Base-by-base conservation (phyloP, 208 protist genomes). In the Novymonas esmeraldas region DNA sequence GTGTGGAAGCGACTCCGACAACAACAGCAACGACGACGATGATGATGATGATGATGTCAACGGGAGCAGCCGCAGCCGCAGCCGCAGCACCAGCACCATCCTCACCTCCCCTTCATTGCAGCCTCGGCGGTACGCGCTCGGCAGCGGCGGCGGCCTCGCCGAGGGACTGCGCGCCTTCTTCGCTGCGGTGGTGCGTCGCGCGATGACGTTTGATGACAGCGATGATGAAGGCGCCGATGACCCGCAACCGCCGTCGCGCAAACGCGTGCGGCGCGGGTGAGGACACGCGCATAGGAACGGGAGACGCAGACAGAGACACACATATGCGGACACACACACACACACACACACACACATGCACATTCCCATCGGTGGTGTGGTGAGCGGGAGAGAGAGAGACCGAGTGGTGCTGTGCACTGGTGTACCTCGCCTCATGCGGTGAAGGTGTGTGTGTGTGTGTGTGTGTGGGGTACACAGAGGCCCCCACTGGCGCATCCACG, bases 181-280 rank as follows among this genome's bases (percentile, higher is more conserved):
- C n/a, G 46, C 54, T 16, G 77, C 76, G 9, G 77, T 89, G 50
- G 79, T 78, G 38, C 60, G 68, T 20, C 79, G 83, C 45, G 79
- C 81, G 10, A 69, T 82, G 52, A 54, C 48, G 20, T 85, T 85
- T 36, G 62, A 68, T 29, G 77, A 79, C 52, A 68, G 65, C 50
- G 75, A 79, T 38, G 70, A 77, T 33, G 74, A 80, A 16, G 69
- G 51, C 11, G 34, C 49, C 18, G 69, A 72, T 22, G 11, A 16
- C 16, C 26, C 49, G n/a, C 20, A 22, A 28, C 16, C 6, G 44
- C 66, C 26, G 28, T 42, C 29, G 41, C 31, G 52, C 36, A 82
- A 82, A 70, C 70, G 76, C 5, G 34, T 45, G 9, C 70, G 76
- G 7, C 26, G 26, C 11, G 56, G 42, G 52, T 39, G 42, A 13